Evolutionary conservation across 306 rosid genomes (phyloP).

Genomic region (Inga leiocalycina): DNA sequence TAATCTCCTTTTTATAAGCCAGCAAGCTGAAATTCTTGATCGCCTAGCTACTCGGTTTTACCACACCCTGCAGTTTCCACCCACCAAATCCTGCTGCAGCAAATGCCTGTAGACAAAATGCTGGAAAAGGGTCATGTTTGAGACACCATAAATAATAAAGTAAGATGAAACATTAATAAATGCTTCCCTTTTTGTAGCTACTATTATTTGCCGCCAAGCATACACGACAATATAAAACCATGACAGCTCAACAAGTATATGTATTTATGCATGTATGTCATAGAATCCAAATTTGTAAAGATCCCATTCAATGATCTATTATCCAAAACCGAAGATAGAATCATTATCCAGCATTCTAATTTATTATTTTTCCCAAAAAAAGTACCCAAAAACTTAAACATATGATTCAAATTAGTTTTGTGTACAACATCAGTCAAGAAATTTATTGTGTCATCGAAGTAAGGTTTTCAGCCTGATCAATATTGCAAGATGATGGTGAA

Average conservation of each 20-base stretch:
- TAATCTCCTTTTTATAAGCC: not conserved
- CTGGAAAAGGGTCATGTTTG: conserved; percentile 30
- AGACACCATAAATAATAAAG: not conserved
- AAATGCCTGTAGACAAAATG: conserved; percentile 68
- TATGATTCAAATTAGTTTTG: not conserved
- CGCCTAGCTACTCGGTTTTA: conserved; percentile 68
- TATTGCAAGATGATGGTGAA: not conserved
- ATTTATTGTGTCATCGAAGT: not conserved
- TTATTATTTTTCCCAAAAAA: not conserved
- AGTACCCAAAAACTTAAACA: too few species aligned
- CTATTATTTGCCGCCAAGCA: not conserved
- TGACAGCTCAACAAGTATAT: not conserved
- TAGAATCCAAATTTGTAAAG: not conserved
- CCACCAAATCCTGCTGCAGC: conserved; percentile 91
- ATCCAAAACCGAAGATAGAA: not conserved
- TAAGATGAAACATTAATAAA: conserved; percentile 8
- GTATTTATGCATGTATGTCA: not conserved
- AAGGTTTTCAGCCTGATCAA: not conserved
- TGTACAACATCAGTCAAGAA: not conserved
- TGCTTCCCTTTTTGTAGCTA: conserved; percentile 20
- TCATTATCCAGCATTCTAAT: not conserved
- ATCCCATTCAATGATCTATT: not conserved
- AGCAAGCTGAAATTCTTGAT: conserved; percentile 14
- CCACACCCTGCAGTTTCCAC: conserved; percentile 94
- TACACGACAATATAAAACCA: not conserved